A percentile compares a stretch with the other conserved stretches of the same genome.
Evolutionary conservation across 1,284 basidiomycete species (phyloP).

Genomic region (Cystobasidium sp.): DNA sequence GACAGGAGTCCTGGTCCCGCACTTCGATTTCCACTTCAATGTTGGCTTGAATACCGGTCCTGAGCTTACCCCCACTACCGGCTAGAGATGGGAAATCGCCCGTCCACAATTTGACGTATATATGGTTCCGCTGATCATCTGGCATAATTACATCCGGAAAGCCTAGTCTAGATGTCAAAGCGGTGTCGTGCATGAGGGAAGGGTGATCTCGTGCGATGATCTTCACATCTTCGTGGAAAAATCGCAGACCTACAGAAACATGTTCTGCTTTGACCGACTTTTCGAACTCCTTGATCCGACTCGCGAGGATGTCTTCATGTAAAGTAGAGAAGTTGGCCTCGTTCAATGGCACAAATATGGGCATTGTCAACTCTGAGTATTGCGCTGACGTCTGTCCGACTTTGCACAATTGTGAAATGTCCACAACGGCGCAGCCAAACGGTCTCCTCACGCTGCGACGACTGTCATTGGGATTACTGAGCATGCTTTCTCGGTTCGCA

Average conservation of each 20-base stretch:
- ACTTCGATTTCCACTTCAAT: conserved; percentile 91
- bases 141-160: conserved; percentile 97
- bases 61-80: conserved; percentile 23
- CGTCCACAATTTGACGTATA: conserved; percentile 89
- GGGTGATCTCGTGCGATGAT: conserved; percentile 82
- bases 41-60: conserved; percentile 59
- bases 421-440: conserved; percentile 90
- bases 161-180: conserved; percentile 84
- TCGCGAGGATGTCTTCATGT: conserved; percentile 90
- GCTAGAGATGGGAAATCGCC: conserved; percentile 67
- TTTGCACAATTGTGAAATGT: conserved; percentile 75
- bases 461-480: conserved; percentile 15
- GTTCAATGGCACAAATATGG: conserved; percentile 79
- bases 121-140: conserved; percentile 86
- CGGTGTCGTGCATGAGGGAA: conserved; percentile 79
- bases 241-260: conserved; percentile 84
- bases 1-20: conserved; percentile 73
- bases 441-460: conserved; percentile 70
- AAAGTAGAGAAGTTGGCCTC: conserved; percentile 88
- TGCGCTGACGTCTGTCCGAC: conserved; percentile 60
- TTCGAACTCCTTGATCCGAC: conserved; percentile 77
- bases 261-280: conserved; percentile 73
- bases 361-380: conserved; percentile 79
- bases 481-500: conserved; percentile 7
- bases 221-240: conserved; percentile 79